Evolutionary conservation across 768 basidiomycete genomes (phyloP), one percentile per base, ranked within the genome.

Genomic region (Lactarius hengduanensis): DNA sequence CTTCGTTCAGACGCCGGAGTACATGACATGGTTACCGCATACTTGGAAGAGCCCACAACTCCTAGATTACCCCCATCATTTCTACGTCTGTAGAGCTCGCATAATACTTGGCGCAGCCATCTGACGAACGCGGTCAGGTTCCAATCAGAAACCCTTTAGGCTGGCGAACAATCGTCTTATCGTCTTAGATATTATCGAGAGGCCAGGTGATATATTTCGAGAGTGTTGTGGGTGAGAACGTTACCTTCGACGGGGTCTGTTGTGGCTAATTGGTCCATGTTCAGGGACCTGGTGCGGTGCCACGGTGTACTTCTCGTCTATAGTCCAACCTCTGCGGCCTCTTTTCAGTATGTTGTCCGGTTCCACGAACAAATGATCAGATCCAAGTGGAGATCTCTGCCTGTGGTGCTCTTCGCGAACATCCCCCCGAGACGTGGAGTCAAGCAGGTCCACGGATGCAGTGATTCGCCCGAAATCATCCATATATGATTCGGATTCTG

Each of bases 341-440:
- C 66, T 9, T 63, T 63, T n/a, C 62, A 63, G 20, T 56, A 67
- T 38, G 20, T 63, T 26, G 34, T 45, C 4, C 6, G 58, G 28
- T 67, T 67, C 16, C 26, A 59, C 34, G 66, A 67, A 20, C 66
- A 67, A 32, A 18, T 63, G 32, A 26, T 20, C 41, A 59, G 3
- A 43, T 63, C 66, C 57, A 67, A 67, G 54, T 67, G 66, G 62
- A 63, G 20, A 38, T 63, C 41, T 26, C 57, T 67, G 4, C 66
- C 66, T 4, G 43, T 60, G 7, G 66, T 67, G 26, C 66, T 67
- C 28, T 67, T 63, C 41, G 47, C 57, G 30, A 59, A 63, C 41
- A 55, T 57, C 40, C 26, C 53, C 10, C 16, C 58, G 15, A 32
- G 11, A 26, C 53, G 53, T 53, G n/a, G 43, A 41, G 36, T 56